These are phyloP conservation scores for Leccinum rimulosum DNA, from an alignment of 768 basidiomycete genomes.

Conservation along the genomic window DNA sequence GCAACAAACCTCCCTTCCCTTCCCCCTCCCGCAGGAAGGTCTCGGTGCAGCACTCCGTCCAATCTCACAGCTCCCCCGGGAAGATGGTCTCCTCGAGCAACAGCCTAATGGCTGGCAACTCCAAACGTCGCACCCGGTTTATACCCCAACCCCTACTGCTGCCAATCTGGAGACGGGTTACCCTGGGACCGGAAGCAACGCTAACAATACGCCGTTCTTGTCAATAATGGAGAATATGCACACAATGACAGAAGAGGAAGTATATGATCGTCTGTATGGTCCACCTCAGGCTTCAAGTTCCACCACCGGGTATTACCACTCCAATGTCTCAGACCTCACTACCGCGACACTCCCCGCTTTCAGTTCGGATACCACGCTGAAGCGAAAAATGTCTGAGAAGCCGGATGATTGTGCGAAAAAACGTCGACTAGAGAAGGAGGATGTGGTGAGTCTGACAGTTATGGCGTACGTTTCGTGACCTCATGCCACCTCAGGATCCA, in stretches of 20 bases:
- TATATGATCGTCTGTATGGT: too few species aligned
- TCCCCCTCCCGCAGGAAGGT: not conserved
- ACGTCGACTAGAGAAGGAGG: not conserved
- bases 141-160: not conserved
- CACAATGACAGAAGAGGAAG: too few species aligned
- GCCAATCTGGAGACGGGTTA: not conserved
- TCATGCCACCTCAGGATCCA: too few species aligned
- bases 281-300: too few species aligned
- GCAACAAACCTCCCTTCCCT: not conserved
- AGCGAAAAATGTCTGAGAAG: not conserved
- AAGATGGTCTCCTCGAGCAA: not conserved
- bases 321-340: too few species aligned
- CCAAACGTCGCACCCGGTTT: too few species aligned
- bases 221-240: too few species aligned
- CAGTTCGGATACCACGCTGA: not conserved
- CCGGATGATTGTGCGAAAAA: not conserved
- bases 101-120: too few species aligned
- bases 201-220: not conserved
- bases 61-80: not conserved
- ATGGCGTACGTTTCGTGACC: not conserved
- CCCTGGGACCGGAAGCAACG: accelerated
- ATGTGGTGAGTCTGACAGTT: not conserved
- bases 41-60: not conserved
- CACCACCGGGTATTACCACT: too few species aligned
- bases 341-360: not conserved